Evolutionary conservation across 257 asterid genomes (phyloP), one percentile per base, ranked within the genome.

Genomic region (Plantago major): DNA sequence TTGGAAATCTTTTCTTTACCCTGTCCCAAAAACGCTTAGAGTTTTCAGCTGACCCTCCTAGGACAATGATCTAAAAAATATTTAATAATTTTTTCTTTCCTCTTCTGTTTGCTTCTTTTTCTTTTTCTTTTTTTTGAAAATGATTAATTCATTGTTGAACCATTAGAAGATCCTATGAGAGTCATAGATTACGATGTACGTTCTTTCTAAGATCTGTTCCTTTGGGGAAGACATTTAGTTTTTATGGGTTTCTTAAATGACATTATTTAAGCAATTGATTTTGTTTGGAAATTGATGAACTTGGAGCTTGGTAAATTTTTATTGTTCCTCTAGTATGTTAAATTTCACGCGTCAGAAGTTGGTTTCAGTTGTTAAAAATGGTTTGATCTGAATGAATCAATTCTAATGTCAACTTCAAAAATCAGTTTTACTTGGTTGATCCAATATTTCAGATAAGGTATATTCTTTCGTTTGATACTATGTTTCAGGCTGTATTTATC

Each of bases 31-130:
- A 28, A 47, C 51, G 28, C 60, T 52, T 72, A 60, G 72, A 55
- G 57, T 62, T 63, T 66, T 62, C 46, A 54, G 69, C 68, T 65
- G 76, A 70, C 73, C 58, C 40, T 33, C 8, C 61, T 58, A 62
- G 54, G 26, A 42, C 73, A 55, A 38, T 65, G 74, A 53, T n/a
- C n/a, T n/a, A n/a, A n/a, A n/a, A n/a, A n/a, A n/a, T n/a, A n/a
- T n/a, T n/a, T n/a, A n/a, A n/a, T n/a, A n/a, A n/a, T n/a, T n/a
- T n/a, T n/a, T n/a, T n/a, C n/a, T n/a, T n/a, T 11, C 45, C 40
- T 47, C 1, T 70, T 33, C 40, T 22, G 26, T 22, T 22, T 22
- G 26, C 2, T 33, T 33, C 40, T 33, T 33, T 7, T 33, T n/a
- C n/a, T n/a, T 33, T 11, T 51, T 46, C 50, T 3, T 70, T 3